phyloP scores from a whole-genome alignment of 1,284 basidiomycete species.

The Phlebopus sp. region DNA sequence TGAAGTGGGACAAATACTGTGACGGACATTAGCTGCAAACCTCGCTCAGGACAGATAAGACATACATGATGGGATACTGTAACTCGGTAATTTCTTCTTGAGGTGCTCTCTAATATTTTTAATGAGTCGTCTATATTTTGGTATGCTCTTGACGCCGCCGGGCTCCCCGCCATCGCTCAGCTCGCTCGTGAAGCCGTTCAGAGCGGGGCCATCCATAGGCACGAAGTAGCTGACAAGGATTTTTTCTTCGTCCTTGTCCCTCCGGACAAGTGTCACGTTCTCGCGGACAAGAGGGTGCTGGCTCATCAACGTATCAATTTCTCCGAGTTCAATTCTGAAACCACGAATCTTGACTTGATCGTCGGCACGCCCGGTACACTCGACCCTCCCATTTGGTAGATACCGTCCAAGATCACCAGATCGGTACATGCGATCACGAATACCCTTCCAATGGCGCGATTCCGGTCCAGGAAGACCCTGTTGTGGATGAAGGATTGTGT shows the following conservation, averaged over 20 bases:
- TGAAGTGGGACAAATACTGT: slow-evolving; percentile 91
- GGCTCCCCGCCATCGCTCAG: slow-evolving; percentile 61
- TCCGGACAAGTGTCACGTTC: slow-evolving; percentile 94
- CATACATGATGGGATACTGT: slow-evolving; percentile 84
- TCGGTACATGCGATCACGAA: slow-evolving; percentile 97
- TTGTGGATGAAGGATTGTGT: slow-evolving; percentile 67
- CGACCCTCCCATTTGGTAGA: slow-evolving; percentile 89
- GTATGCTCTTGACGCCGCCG: slow-evolving; percentile 67
- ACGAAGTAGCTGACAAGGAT: slow-evolving; percentile 98
- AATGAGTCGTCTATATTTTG: slow-evolving; percentile 84
- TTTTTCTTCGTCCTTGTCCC: slow-evolving; percentile 99
- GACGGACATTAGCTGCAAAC: slow-evolving; percentile 10
- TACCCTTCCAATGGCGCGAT: slow-evolving; percentile 89
- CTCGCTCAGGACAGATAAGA: slow-evolving; percentile 35
- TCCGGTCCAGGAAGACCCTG: slow-evolving; percentile 63
- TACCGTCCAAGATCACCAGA: slow-evolving; percentile 97
- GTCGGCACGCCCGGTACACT: slow-evolving; percentile 96
- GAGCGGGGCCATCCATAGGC: slow-evolving; percentile 70
- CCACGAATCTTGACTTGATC: slow-evolving; percentile 99
- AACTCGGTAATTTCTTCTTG: slow-evolving; percentile 95
- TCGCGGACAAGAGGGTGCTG: slow-evolving; percentile 93
- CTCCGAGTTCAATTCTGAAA: slow-evolving; percentile 97
- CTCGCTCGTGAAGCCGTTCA: slow-evolving; percentile 78
- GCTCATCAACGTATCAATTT: slow-evolving; percentile 96
- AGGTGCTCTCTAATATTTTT: slow-evolving; percentile 94